Percentiles rank a stretch among this genome's conserved stretches.
These are phyloP conservation scores for Prillingera fragicola DNA, from an alignment of 1,284 basidiomycete genomes.

Conservation along the genomic window DNA sequence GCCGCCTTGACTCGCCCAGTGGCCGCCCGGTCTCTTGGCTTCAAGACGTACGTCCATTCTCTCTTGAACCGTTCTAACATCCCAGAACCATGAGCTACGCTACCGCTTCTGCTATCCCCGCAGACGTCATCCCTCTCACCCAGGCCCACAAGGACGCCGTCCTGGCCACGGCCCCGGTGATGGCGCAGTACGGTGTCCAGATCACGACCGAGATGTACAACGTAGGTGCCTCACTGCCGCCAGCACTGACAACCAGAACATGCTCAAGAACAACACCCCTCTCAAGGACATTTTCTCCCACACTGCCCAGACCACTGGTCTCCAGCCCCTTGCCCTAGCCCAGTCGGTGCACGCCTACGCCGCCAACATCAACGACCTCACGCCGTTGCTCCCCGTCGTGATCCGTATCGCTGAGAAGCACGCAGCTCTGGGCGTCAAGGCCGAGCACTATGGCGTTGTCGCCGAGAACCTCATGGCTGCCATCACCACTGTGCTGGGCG, in stretches of 20 bases:
- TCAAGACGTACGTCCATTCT: too few relatives aligned
- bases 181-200: constrained; percentile 31
- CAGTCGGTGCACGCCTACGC: constrained; percentile 36
- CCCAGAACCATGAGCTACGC: constrained; percentile 8
- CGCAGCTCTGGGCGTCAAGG: constrained; percentile 31
- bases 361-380: constrained; percentile 37
- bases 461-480: constrained; percentile 32
- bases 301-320: constrained; percentile 21
- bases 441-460: constrained; percentile 37
- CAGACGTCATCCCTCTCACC: constrained; percentile 23
- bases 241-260: constrained; percentile 18
- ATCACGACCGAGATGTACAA: constrained; percentile 36
- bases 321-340: constrained; percentile 36
- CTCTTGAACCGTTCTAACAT: too few relatives aligned
- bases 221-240: background rate
- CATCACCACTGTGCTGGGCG: constrained; percentile 33
- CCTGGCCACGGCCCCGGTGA: constrained; percentile 32
- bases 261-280: constrained; percentile 29
- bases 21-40: background rate
- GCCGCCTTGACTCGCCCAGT: background rate
- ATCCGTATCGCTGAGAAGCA: constrained; percentile 38
- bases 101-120: constrained; percentile 6
- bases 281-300: constrained; percentile 34
- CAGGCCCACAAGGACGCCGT: constrained; percentile 31
- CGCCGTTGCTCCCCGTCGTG: constrained; percentile 32